Percentiles rank a stretch among this genome's conserved stretches.
Evolutionary conservation across 2,329 filamentous ascomycete species (phyloP).

Genomic region (Madurella mycetomatis): DNA sequence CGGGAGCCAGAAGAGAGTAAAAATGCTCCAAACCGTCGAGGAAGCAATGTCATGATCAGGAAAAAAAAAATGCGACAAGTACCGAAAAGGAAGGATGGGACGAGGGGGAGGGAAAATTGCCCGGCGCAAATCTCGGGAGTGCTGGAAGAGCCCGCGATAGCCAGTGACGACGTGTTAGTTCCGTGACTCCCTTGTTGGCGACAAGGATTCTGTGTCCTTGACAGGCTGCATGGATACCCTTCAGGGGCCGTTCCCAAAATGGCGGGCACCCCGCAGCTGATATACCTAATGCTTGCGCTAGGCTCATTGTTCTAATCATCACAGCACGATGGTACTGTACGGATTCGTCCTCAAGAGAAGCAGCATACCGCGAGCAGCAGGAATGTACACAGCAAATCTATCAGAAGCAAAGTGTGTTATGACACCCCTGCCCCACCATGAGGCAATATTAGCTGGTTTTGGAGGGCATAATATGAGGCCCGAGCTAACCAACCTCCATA

Average conservation of each 20-base stretch:
- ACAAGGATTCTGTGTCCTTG: slow-evolving; percentile 5
- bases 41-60: slow-evolving; percentile 16
- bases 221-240: slow-evolving; percentile 9
- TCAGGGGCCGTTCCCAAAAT: not conserved
- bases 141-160: slow-evolving; percentile 4
- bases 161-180: slow-evolving; percentile 14
- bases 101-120: slow-evolving; percentile 11
- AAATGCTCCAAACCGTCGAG: slow-evolving; percentile 2
- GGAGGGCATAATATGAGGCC: no score
- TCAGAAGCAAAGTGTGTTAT: no score
- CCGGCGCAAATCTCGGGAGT: slow-evolving; percentile 14
- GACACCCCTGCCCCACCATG: no score
- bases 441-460: no score
- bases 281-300: not conserved
- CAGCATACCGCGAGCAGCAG: no score
- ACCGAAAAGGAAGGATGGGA: slow-evolving; percentile 10
- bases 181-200: slow-evolving; percentile 8
- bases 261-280: slow-evolving; percentile 4
- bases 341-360: not conserved
- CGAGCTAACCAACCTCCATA: no score
- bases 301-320: not conserved
- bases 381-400: no score
- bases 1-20: slow-evolving; percentile 1
- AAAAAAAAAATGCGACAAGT: slow-evolving; percentile 1
- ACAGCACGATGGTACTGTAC: no score